Evolutionary conservation across 768 basidiomycete species (phyloP).

Genomic region (Cystofilobasidium macerans): DNA sequence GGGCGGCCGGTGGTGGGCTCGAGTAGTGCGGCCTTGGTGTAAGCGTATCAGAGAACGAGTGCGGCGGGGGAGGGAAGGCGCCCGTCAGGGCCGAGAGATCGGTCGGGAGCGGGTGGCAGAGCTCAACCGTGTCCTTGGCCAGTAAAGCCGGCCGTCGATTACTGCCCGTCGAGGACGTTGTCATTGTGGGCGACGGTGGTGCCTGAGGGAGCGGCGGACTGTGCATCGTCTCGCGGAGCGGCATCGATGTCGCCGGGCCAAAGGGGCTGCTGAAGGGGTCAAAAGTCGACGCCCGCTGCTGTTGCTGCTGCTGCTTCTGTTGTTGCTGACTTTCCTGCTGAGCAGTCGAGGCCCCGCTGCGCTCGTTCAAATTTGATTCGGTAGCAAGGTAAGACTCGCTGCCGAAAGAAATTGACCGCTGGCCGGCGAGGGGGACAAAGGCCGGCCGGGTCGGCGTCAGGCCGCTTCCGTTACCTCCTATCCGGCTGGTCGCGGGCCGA

Average conservation of each 20-base stretch:
- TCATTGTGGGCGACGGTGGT: not conserved
- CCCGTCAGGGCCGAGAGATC: not conserved
- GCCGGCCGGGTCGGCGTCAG: not conserved
- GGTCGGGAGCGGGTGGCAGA: constrained; percentile 4
- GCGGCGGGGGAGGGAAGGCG: constrained; percentile 10
- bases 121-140: constrained; percentile 8
- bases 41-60: constrained; percentile 15
- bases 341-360: too few species aligned
- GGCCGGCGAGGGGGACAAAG: too few species aligned
- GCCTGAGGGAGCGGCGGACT: not conserved
- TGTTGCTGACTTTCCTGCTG: too few species aligned
- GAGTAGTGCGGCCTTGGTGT: constrained; percentile 22
- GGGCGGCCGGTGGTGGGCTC: not conserved
- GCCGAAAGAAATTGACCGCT: too few species aligned
- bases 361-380: too few species aligned
- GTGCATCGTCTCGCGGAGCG: not conserved
- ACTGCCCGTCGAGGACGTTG: not conserved
- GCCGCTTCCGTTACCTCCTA: not conserved
- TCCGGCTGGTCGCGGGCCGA: too few species aligned
- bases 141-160: constrained; percentile 7
- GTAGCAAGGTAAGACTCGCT: too few species aligned
- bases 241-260: too few species aligned
- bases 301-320: too few species aligned
- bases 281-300: too few species aligned
- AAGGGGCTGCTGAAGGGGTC: too few species aligned